These are phyloP conservation scores for Schizophyllum amplum DNA, from an alignment of 1,284 basidiomycete species.

Conservation along the genomic window DNA sequence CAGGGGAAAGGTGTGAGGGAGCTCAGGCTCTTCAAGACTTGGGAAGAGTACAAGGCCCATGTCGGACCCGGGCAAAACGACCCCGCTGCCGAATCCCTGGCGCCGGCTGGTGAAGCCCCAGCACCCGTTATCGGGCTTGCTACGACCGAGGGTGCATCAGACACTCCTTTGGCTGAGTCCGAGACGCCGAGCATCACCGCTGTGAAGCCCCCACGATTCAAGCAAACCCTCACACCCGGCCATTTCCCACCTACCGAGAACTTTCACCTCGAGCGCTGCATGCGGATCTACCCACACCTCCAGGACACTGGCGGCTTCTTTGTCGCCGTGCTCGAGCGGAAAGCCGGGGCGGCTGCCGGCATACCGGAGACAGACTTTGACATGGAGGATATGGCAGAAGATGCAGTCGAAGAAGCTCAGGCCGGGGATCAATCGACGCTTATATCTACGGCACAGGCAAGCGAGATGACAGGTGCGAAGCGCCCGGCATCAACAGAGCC, in stretches of 20 bases:
- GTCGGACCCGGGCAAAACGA: constrained; percentile 39
- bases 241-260: constrained; percentile 77
- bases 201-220: constrained; percentile 12
- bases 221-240: constrained; percentile 56
- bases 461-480: constrained; percentile 2
- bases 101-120: too few relatives aligned
- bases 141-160: too few relatives aligned
- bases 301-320: constrained; percentile 99
- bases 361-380: not conserved
- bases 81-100: constrained; percentile 25
- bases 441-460: too few relatives aligned
- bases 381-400: not conserved
- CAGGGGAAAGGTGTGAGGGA: constrained; percentile 17
- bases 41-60: constrained; percentile 50
- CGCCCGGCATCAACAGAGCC: not conserved
- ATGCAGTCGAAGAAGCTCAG: constrained; percentile 6
- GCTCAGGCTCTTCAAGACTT: constrained; percentile 24
- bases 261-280: constrained; percentile 30
- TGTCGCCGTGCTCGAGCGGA: constrained; percentile 78
- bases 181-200: not conserved
- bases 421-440: too few relatives aligned
- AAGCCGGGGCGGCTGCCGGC: constrained; percentile 10
- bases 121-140: too few relatives aligned
- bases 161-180: too few relatives aligned
- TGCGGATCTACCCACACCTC: constrained; percentile 90